Conservation (phyloP, 345 rosid genomes). For the Hirschfeldia incana region DNA sequence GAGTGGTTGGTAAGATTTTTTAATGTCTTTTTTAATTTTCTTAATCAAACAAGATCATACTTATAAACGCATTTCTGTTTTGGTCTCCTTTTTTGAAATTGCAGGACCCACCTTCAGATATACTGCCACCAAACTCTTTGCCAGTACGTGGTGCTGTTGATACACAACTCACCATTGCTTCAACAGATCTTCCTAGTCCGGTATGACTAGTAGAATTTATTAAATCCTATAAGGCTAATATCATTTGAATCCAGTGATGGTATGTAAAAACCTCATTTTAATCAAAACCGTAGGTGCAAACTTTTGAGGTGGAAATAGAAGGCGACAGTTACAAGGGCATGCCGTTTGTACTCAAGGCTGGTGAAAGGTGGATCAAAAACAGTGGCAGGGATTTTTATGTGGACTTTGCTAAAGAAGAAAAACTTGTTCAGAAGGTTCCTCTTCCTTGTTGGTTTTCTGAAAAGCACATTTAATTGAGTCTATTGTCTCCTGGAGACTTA, state of each 20-base stretch:
- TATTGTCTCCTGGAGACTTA: slow-evolving; percentile 18
- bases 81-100: slow-evolving; percentile 33
- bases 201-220: slow-evolving; percentile 41
- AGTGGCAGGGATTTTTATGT: slow-evolving; percentile 75
- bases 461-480: slow-evolving; percentile 7
- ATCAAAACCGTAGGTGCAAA: slow-evolving; percentile 65
- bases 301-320: slow-evolving; percentile 68
- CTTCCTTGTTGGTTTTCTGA: slow-evolving; percentile 21
- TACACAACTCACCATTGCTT: slow-evolving; percentile 50
- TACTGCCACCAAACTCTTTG: slow-evolving; percentile 78
- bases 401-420: slow-evolving; percentile 53
- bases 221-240: not conserved
- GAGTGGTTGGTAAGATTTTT: slow-evolving; percentile 91
- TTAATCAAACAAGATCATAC: slow-evolving; percentile 14
- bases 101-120: slow-evolving; percentile 75
- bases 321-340: slow-evolving; percentile 73
- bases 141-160: slow-evolving; percentile 56
- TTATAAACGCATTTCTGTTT: slow-evolving; percentile 14
- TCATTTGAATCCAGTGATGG: slow-evolving; percentile 21
- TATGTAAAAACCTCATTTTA: slow-evolving; percentile 24
- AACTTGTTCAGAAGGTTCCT: slow-evolving; percentile 72
- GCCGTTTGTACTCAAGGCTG: slow-evolving; percentile 83
- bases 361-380: slow-evolving; percentile 84
- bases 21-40: slow-evolving; percentile 1
- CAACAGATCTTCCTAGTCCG: slow-evolving; percentile 63